Percentiles rank a stretch among this genome's conserved stretches.
Evolutionary conservation across 805 yeast genomes (phyloP).

Genomic region (Suhomyces prunicola): DNA sequence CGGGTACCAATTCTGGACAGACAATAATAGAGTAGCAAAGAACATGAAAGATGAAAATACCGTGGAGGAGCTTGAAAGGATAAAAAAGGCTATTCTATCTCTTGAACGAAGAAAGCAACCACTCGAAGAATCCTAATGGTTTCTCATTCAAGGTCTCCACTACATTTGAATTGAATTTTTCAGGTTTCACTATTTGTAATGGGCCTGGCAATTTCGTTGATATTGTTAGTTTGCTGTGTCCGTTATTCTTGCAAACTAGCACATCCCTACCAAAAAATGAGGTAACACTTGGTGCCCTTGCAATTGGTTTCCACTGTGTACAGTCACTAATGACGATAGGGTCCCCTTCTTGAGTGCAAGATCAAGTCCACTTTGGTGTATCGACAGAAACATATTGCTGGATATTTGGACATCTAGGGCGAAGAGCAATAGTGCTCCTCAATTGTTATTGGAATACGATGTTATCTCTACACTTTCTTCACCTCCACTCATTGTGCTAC

Average conservation of each 20-base stretch:
- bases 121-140: no score
- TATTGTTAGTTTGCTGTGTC: no score
- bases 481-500: constrained; percentile 18
- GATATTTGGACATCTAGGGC: constrained; percentile 30
- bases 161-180: no score
- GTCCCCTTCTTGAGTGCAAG: background rate
- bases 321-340: background rate
- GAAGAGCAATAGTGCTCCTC: constrained; percentile 5
- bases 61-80: constrained; percentile 24
- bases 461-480: constrained; percentile 18
- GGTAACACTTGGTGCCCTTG: background rate
- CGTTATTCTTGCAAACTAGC: no score
- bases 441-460: no score
- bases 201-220: no score
- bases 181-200: no score
- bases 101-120: no score
- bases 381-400: constrained; percentile 36
- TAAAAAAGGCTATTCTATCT: constrained; percentile 1
- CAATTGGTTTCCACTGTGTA: background rate
- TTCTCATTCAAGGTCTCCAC: no score
- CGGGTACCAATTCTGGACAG: constrained; percentile 50
- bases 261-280: background rate
- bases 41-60: constrained; percentile 32
- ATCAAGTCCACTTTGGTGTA: constrained; percentile 18
- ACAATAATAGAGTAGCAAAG: constrained; percentile 18